Evolutionary conservation across 1,284 basidiomycete species (phyloP), one percentile per base, ranked within the genome.

Genomic region (Taiwanofungus camphoratus): DNA sequence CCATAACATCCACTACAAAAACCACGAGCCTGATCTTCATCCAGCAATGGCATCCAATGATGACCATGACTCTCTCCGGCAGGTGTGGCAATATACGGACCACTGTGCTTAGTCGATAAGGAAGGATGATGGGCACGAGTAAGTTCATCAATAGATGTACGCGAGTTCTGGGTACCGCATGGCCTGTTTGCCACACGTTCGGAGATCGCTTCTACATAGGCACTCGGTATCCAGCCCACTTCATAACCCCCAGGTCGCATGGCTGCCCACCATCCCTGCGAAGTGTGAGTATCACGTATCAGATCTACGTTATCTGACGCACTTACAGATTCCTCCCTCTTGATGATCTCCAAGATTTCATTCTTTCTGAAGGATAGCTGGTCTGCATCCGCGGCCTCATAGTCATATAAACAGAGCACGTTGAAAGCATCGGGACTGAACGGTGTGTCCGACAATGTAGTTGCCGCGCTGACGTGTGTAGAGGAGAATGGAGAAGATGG

Each of bases 191-290:
- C 60, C 6, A 53, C 50, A 11, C 51, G 45, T 21, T 62, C 60
- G 13, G 61, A 58, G 16, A 66, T 53, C 3, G 58, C 55, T 36
- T 62, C 56, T 15, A 66, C 54, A 50, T 59, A 56, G 42, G 58
- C 51, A 51, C 58, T 55, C 19, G 85, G 85, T 50, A 88, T 77
- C 85, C 86, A 88, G 39, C 85, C 83, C 32, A 84, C 70, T 27
- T 61, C 60, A 40, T 71, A 64, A 8, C 67, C 69, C 32, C 71
- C 70, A 7, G 63, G 64, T n/a, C 75, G 70, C 59, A 82, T 71
- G 22, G 85, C 86, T 21, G 82, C 84, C 82, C 83, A 87, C 85
- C 85, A 87, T 5, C 86, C 85, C 61, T 62, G 37, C 4, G n/a
- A 12, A 13, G 15, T 42, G 16, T 27, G 39, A 20, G 16, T 33